Evolutionary conservation across 1,139 yeast genomes (phyloP), one percentile per base, ranked within the genome.

Genomic region (Meyerozyma guilliermondii): DNA sequence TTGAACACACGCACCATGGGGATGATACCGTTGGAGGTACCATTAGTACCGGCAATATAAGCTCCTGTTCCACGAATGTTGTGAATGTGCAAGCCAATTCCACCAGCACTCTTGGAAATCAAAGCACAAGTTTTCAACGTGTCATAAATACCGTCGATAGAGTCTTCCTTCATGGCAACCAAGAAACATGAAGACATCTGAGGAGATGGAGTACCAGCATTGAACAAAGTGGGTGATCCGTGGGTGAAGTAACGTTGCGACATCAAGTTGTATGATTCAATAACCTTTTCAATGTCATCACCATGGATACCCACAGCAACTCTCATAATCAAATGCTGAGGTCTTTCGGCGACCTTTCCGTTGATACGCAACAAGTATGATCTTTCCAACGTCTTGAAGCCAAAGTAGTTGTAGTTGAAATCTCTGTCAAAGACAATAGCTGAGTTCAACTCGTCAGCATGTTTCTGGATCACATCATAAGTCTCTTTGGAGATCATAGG

Each of bases 401-500:
- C 83, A 58, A 78, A 77, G 56, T 74, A 78, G 35, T 73, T 60
- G 40, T 74, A 53, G 31, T 59, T 64, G 41, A 60, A 64, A 52
- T 77, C 81, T 38, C 79, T 55, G 14, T 57, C 53, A 11, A 54
- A 52, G 11, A 55, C 62, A 5, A 77, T 61, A 27, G 94, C 89
- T 10, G 88, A 80, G 67, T 87, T 83, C 51, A 87, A 71, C 60
- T 80, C 87, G 48, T 83, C 88, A 42, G 81, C 74, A 58, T 86
- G 71, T 50, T 73, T 70, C 68, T 70, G 70, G 39, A 87, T 85
- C 44, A 79, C 74, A 35, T 81, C 74, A 54, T 76, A 83, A 29
- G 85, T 77, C 48, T 83, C 87, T 47, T 82, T 70, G 8, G 94
- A 81, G 47, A 88, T 80, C 91, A 87, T 83, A 23, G 96, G 96